A percentile compares a stretch with the other conserved stretches of the same genome.
phyloP scores from a whole-genome alignment of 306 rosid genomes.

The Pyrus betulifolia region DNA sequence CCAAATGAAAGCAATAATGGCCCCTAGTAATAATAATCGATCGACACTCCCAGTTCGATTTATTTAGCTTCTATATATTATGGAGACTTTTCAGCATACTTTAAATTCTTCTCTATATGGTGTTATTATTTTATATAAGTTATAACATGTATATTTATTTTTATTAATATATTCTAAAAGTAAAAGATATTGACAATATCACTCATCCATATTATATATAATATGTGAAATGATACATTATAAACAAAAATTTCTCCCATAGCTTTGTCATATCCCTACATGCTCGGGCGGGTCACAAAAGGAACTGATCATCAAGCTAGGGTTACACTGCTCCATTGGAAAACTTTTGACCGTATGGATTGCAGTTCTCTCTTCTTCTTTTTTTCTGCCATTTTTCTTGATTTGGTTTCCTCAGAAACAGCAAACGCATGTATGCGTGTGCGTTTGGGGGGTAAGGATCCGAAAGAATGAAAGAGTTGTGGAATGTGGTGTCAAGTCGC shows the following conservation, averaged over 20 bases:
- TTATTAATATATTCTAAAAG: no score
- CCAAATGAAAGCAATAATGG: not conserved
- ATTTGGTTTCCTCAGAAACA: slow-evolving; percentile 24
- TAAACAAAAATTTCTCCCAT: slow-evolving; percentile 17
- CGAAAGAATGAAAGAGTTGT: slow-evolving; percentile 15
- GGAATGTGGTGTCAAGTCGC: slow-evolving; percentile 57
- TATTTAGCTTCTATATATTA: not conserved
- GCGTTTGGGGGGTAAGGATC: slow-evolving; percentile 22
- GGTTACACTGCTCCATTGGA: slow-evolving; percentile 31
- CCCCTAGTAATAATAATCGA: not conserved
- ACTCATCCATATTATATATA: no score
- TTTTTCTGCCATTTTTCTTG: slow-evolving; percentile 12
- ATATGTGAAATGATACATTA: no score
- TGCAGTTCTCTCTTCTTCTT: not conserved
- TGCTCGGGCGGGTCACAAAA: slow-evolving; percentile 52
- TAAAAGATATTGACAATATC: no score
- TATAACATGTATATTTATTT: no score
- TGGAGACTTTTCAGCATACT: no score
- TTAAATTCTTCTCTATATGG: not conserved
- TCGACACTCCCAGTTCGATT: not conserved
- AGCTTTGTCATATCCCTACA: slow-evolving; percentile 47
- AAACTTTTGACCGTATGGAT: slow-evolving; percentile 63
- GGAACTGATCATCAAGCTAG: slow-evolving; percentile 30
- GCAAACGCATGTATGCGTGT: slow-evolving; percentile 24
- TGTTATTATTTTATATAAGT: no score